phyloP scores from a whole-genome alignment of 441 rosid genomes.

The Sinapis alba region DNA sequence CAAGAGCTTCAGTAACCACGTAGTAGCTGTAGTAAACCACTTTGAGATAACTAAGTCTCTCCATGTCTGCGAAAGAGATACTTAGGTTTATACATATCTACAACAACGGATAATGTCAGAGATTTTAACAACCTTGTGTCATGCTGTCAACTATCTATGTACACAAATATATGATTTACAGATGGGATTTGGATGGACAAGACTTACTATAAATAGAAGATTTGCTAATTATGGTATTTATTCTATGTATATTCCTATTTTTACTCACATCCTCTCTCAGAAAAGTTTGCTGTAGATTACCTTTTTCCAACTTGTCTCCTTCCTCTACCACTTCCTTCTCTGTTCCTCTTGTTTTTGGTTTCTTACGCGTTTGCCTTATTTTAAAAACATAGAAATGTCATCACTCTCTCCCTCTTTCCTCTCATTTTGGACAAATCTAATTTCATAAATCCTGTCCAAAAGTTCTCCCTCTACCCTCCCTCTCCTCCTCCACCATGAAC shows the following conservation, averaged over 20 bases:
- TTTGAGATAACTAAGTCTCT: too few species aligned
- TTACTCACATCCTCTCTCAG: slow-evolving; percentile 42
- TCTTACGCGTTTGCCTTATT: slow-evolving; percentile 22
- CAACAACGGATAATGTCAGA: neutral
- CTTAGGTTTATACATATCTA: too few species aligned
- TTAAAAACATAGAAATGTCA: slow-evolving; percentile 37
- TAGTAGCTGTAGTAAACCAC: too few species aligned
- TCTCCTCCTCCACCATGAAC: slow-evolving; percentile 47
- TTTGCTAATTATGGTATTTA: slow-evolving; percentile 27
- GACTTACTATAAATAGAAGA: slow-evolving; percentile 23
- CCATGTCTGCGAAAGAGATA: too few species aligned
- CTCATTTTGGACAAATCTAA: slow-evolving; percentile 45
- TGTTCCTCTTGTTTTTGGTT: slow-evolving; percentile 12
- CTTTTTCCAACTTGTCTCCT: slow-evolving; percentile 34
- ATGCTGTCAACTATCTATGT: slow-evolving; percentile 12
- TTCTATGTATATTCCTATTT: slow-evolving; percentile 41
- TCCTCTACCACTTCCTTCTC: slow-evolving; percentile 13
- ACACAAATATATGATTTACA: slow-evolving; percentile 11
- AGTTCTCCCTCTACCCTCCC: slow-evolving; percentile 21
- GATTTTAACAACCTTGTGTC: neutral
- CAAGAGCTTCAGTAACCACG: too few species aligned
- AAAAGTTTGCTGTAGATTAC: slow-evolving; percentile 40
- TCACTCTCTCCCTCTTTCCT: slow-evolving; percentile 47
- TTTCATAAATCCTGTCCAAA: slow-evolving; percentile 33
- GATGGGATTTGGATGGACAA: slow-evolving; percentile 33